phyloP scores from a whole-genome alignment of 306 rosid species.

The Sechiopsis laciniata region DNA sequence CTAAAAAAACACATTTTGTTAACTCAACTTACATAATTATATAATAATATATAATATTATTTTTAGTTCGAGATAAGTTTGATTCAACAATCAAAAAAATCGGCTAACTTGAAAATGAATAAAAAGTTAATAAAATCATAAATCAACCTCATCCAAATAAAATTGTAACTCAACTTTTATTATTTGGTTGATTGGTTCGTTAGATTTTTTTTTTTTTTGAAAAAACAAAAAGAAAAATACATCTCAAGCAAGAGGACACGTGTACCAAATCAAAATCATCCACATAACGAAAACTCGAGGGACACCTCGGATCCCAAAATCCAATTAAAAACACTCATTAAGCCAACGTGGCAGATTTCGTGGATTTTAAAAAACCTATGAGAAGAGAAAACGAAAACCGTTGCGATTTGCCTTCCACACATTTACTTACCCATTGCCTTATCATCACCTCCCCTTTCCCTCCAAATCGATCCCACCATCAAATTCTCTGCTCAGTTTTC shows the following conservation, averaged over 20 bases:
- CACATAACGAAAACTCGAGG: background rate
- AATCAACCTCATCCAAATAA: no score
- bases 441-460: constrained; percentile 60
- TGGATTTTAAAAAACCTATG: constrained; percentile 15
- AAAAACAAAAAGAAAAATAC: no score
- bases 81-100: no score
- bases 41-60: no score
- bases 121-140: no score
- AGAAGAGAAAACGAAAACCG: constrained; percentile 26
- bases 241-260: background rate
- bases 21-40: no score
- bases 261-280: background rate
- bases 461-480: constrained; percentile 29
- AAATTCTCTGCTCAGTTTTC: background rate
- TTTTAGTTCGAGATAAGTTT: no score
- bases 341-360: constrained; percentile 24
- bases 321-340: constrained; percentile 9
- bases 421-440: constrained; percentile 40
- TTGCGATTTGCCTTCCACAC: constrained; percentile 61
- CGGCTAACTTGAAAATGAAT: no score
- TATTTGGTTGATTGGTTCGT: no score
- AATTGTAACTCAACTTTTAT: no score
- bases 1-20: no score
- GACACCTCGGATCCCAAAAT: constrained; percentile 11
- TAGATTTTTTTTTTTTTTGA: no score